phyloP scores from a whole-genome alignment of 331 rosid species.

The Dryas integrifolia region DNA sequence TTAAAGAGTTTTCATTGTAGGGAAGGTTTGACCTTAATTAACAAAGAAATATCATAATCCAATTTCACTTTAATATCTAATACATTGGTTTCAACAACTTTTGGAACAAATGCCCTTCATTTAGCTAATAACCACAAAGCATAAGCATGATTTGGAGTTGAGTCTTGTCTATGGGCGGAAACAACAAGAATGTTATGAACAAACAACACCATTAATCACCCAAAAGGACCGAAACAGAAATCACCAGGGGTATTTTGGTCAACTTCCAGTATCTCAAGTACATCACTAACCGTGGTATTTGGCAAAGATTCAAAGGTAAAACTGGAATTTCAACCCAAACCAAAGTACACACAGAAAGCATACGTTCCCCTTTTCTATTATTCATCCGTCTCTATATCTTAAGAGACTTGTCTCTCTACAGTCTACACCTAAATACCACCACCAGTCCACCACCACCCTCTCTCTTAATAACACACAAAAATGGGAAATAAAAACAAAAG shows the following conservation, averaged over 20 bases:
- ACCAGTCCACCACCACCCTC: conserved; percentile 41
- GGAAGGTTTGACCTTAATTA: not conserved
- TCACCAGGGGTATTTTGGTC: conserved; percentile 29
- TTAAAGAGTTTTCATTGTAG: not conserved
- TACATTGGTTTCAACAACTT: not conserved
- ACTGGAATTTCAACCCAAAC: conserved; percentile 30
- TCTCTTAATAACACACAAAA: conserved; percentile 22
- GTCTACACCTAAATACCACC: conserved; percentile 43
- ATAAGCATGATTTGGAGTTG: not conserved
- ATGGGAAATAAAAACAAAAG: conserved; percentile 49
- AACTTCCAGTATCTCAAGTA: not conserved
- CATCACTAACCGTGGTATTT: conserved; percentile 24
- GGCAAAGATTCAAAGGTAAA: conserved; percentile 31
- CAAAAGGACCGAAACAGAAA: not conserved
- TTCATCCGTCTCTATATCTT: conserved; percentile 12
- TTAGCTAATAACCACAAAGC: not conserved
- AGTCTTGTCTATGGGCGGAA: not conserved
- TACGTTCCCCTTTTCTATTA: conserved; percentile 29
- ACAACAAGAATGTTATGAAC: conserved; percentile 1
- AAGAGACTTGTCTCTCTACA: conserved; percentile 24
- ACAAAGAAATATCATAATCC: not conserved
- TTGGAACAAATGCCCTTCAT: not conserved
- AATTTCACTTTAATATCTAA: not conserved
- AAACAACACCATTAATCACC: not conserved
- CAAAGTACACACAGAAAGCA: conserved; percentile 23